Evolutionary conservation across 1,139 yeast species (phyloP), one percentile per base, ranked within the genome.

Genomic region (Torulaspora globosa): DNA sequence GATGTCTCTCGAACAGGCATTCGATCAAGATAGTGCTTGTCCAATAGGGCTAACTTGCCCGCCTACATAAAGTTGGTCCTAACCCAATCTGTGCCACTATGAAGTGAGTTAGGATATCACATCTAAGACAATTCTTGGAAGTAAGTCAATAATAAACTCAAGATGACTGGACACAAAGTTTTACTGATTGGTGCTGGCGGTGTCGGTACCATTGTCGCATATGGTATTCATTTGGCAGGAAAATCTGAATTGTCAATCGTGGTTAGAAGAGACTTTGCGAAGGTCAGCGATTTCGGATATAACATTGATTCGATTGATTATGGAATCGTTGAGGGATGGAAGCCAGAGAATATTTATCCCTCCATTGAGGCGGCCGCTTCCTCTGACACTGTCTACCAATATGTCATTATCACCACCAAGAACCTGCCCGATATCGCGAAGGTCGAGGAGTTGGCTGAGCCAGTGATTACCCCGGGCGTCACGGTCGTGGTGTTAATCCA

Each of bases 161-260:
- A 30, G 9, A 30, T 30, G 21, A 30, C 33, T 14, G 33, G 33
- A 15, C 19, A 30, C 21, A 30, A 30, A 16, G 21, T 30, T 30
- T 15, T 30, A 30, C 16, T 15, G 18, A 6, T 30, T 10, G 21
- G 33, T 30, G 33, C 33, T 8, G 33, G 33, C 14, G 82, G 84
- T 27, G 80, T 80, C 2, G 86, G 85, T 2, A 68, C 79, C 18
- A 71, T 80, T 36, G 78, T 76, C 16, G 80, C 83, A 3, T 70
- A 73, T 47, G 72, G 79, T 1, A 66, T 80, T 24, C 59, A 66
- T 38, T 72, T 71, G 47, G 67, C 64, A 3, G 66, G 63, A 2
- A 69, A 70, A 44, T 59, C 74, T 2, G 69, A 68, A 23, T 69
- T 78, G 4, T 73, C 82, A 1, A 68, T 76, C n/a, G 73, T 70